A percentile compares a stretch with the other conserved stretches of the same genome.
phyloP scores from a whole-genome alignment of 2,329 filamentous ascomycete genomes.

The Onygenales sp. region DNA sequence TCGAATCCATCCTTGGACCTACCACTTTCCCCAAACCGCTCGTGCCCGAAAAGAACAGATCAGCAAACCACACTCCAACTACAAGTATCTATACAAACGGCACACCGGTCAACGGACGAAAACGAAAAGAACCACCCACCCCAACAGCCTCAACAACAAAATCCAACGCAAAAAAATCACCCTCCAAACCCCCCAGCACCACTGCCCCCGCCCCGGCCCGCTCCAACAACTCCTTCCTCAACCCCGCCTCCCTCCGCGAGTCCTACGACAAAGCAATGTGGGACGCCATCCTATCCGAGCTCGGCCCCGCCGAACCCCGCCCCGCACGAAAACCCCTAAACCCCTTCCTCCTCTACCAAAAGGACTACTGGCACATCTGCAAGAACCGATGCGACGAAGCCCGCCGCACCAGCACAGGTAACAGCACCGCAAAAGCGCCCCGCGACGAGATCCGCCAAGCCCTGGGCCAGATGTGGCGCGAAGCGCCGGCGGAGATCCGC shows the following conservation, averaged over 20 bases:
- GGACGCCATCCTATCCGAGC: slow-evolving; percentile 45
- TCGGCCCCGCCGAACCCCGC: slow-evolving; percentile 66
- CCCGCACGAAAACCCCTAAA: slow-evolving; percentile 69
- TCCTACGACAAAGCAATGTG: slow-evolving; percentile 51
- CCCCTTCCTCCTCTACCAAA: slow-evolving; percentile 83
- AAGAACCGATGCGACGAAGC: slow-evolving; percentile 60
- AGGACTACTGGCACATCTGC: slow-evolving; percentile 55
- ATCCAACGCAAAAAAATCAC: slow-evolving; percentile 1
- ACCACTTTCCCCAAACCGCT: slow-evolving; percentile 69
- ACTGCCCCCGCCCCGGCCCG: slow-evolving; percentile 5
- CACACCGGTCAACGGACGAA: slow-evolving; percentile 14
- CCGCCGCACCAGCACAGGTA: slow-evolving; percentile 54
- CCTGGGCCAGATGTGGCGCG: slow-evolving; percentile 85
- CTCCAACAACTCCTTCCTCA: slow-evolving; percentile 11
- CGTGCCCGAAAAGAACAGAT: slow-evolving; percentile 52
- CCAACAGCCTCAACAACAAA: not conserved
- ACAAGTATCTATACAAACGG: slow-evolving; percentile 15
- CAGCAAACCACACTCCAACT: slow-evolving; percentile 14
- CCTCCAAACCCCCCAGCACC: not conserved
- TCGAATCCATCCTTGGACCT: slow-evolving; percentile 70
- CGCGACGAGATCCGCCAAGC: slow-evolving; percentile 71
- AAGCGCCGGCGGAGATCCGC: slow-evolving; percentile 59
- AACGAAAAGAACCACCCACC: slow-evolving; percentile 13
- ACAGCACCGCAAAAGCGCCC: slow-evolving; percentile 56
- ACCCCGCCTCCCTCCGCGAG: slow-evolving; percentile 27